phyloP scores from a whole-genome alignment of 345 rosid species.

The Triadica sebifera region DNA sequence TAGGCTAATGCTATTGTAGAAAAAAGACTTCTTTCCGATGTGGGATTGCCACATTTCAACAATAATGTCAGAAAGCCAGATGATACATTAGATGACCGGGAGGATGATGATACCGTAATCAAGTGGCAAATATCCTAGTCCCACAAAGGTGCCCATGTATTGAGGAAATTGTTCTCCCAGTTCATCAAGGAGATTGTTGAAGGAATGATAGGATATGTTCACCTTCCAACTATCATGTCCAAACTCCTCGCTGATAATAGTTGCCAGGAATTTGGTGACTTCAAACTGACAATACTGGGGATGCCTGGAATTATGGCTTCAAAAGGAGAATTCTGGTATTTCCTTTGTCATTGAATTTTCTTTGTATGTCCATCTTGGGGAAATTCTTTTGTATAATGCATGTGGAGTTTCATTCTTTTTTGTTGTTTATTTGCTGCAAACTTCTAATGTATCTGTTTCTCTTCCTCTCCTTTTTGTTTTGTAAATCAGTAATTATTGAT shows the following conservation, averaged over 20 bases:
- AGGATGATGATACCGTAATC: conserved; percentile 43
- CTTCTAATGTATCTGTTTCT: background rate
- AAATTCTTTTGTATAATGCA: background rate
- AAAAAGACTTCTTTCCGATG: too few relatives aligned
- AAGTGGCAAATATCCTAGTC: conserved; percentile 60
- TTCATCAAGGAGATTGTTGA: conserved; percentile 96
- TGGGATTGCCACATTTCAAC: too few relatives aligned
- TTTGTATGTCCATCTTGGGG: conserved; percentile 8
- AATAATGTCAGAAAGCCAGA: conserved; percentile 20
- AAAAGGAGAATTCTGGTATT: conserved; percentile 95
- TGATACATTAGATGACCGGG: conserved; percentile 35
- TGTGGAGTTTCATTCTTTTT: background rate
- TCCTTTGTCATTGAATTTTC: background rate
- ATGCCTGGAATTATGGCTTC: conserved; percentile 92
- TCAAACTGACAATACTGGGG: conserved; percentile 84
- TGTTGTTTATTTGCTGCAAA: background rate
- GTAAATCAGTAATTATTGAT: conserved; percentile 4
- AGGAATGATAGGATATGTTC: conserved; percentile 97
- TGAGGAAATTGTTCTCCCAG: conserved; percentile 70
- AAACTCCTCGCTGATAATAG: conserved; percentile 92
- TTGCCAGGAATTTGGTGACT: conserved; percentile 95
- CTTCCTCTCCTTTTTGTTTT: background rate
- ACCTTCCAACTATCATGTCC: conserved; percentile 89
- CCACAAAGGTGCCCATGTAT: conserved; percentile 46
- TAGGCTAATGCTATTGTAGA: too few relatives aligned